Evolutionary conservation across 768 basidiomycete genomes (phyloP).

Genomic region (Russula olivacea): DNA sequence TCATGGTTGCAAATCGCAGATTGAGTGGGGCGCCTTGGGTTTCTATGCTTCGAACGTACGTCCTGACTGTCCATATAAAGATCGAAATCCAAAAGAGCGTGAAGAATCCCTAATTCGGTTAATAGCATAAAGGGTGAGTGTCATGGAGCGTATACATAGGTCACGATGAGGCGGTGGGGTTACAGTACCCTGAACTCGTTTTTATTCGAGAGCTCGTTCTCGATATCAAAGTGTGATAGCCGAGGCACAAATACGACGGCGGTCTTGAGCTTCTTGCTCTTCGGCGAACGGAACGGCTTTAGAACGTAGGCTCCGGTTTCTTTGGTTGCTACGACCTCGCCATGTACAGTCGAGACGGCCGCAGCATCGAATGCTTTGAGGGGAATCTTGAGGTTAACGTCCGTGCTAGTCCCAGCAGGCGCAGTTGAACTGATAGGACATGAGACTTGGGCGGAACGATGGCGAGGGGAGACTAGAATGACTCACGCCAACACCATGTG

Average conservation of each 20-base stretch:
- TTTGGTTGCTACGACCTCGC: slow-evolving; percentile 42
- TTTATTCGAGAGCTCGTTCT: slow-evolving; percentile 60
- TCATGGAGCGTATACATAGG: neutral
- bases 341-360: slow-evolving; percentile 16
- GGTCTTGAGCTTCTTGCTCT: slow-evolving; percentile 73
- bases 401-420: neutral
- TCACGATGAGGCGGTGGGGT: neutral
- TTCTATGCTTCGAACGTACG: slow-evolving; percentile 72
- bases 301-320: slow-evolving; percentile 70
- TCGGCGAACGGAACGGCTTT: slow-evolving; percentile 65
- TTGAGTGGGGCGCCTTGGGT: slow-evolving; percentile 73
- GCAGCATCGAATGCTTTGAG: slow-evolving; percentile 4
- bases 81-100: slow-evolving; percentile 90
- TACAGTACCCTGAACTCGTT: slow-evolving; percentile 75
- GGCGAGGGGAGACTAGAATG: neutral
- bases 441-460: neutral
- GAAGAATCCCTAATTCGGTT: slow-evolving; percentile 70
- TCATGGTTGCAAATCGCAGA: slow-evolving; percentile 75
- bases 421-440: neutral
- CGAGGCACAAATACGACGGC: slow-evolving; percentile 83
- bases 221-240: slow-evolving; percentile 77
- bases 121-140: neutral
- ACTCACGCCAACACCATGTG: slow-evolving; percentile 10
- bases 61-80: slow-evolving; percentile 73
- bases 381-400: slow-evolving; percentile 4